phyloP scores from a whole-genome alignment of 129 eudicot species.

The Flaveria sonorensis region DNA sequence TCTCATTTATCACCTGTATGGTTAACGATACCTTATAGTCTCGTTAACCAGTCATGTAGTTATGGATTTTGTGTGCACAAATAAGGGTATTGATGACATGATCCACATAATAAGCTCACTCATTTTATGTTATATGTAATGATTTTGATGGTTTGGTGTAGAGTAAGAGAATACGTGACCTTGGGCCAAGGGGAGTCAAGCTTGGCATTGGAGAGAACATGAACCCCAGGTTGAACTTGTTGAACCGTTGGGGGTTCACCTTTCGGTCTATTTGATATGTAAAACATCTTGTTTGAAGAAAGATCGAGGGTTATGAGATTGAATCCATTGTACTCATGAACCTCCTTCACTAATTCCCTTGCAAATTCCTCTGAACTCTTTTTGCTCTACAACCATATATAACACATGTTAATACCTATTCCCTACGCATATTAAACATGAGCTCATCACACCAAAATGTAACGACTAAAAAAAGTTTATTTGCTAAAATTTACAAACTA shows the following conservation, averaged over 20 bases:
- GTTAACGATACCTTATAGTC: not conserved
- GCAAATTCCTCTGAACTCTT: conserved; percentile 71
- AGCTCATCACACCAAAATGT: not conserved
- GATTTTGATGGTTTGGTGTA: no score
- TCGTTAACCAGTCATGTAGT: not conserved
- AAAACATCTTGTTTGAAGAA: conserved; percentile 61
- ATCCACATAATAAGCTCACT: not conserved
- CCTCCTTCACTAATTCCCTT: conserved; percentile 63
- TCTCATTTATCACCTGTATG: not conserved
- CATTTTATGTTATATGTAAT: not conserved
- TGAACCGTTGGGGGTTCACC: conserved; percentile 52
- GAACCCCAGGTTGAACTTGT: conserved; percentile 66
- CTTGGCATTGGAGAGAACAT: conserved; percentile 66
- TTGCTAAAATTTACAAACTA: no score
- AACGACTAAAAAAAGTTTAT: not conserved
- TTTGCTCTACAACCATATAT: conserved; percentile 44
- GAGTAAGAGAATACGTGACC: conserved; percentile 35
- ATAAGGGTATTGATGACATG: not conserved
- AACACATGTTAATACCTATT: not conserved
- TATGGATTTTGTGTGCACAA: not conserved
- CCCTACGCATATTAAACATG: not conserved
- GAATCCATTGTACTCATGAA: conserved; percentile 70
- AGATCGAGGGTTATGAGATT: conserved; percentile 70
- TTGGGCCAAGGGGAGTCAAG: conserved; percentile 87
- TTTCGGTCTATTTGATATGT: conserved; percentile 72